Conservation (phyloP, 768 basidiomycete genomes). For the Boletus sp. region DNA sequence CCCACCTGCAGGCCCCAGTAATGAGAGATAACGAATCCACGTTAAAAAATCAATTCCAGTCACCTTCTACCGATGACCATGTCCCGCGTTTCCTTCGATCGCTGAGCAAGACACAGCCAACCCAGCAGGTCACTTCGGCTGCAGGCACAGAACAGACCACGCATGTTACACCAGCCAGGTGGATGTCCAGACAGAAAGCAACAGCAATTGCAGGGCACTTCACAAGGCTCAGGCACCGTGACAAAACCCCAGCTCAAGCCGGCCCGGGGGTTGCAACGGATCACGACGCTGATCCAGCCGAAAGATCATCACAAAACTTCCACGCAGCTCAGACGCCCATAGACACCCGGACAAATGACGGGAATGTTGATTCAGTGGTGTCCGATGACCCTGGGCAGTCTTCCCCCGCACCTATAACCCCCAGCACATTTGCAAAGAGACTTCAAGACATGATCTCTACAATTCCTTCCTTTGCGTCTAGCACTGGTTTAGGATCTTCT, state of each 20-base stretch:
- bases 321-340: conserved; percentile 3
- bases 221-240: conserved; percentile 15
- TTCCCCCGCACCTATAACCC: conserved; percentile 35
- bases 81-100: conserved; percentile 19
- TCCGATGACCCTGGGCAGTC: conserved; percentile 16
- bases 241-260: conserved; percentile 1
- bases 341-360: conserved; percentile 4
- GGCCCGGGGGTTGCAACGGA: neutral
- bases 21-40: conserved; percentile 8
- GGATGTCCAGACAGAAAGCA: conserved; percentile 17
- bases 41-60: neutral
- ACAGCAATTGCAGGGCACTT: conserved; percentile 15
- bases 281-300: conserved; percentile 4
- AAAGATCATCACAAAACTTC: conserved; percentile 4
- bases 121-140: conserved; percentile 9
- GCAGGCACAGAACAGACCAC: conserved; percentile 5
- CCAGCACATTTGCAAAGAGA: conserved; percentile 44
- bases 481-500: conserved; percentile 16
- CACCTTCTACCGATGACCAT: neutral
- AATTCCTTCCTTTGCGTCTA: conserved; percentile 35
- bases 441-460: conserved; percentile 53
- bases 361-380: conserved; percentile 2
- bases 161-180: conserved; percentile 1
- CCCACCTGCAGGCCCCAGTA: neutral
- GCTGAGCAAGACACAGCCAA: conserved; percentile 19